Conservation (phyloP, 31 red algal species). For the Endocladia muricata region DNA sequence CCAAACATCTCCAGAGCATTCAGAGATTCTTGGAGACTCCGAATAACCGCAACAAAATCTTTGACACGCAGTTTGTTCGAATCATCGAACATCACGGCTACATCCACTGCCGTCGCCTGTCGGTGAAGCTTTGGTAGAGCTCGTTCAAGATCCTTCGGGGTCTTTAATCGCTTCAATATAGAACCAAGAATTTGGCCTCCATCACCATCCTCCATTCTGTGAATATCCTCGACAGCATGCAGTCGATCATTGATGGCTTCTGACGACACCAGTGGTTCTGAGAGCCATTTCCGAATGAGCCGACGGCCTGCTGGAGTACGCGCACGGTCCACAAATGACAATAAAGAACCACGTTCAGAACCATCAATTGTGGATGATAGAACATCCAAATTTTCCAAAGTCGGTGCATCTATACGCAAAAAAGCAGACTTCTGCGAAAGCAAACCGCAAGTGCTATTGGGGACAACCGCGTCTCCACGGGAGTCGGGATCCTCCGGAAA, state of each 20-base stretch:
- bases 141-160: conserved; percentile 81
- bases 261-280: conserved; percentile 57
- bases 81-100: conserved; percentile 95
- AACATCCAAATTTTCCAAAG: conserved; percentile 80
- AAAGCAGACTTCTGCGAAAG: not conserved
- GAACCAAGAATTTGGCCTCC: conserved; percentile 16
- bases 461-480: not conserved
- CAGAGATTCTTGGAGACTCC: conserved; percentile 55
- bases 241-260: conserved; percentile 72
- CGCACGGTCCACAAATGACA: conserved; percentile 78
- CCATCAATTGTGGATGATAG: conserved; percentile 39
- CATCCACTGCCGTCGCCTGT: conserved; percentile 47
- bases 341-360: conserved; percentile 56
- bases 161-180: conserved; percentile 37
- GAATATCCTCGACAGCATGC: conserved; percentile 78
- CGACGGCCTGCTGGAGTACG: conserved; percentile 75
- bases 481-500: conserved; percentile 20
- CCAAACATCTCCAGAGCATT: conserved; percentile 48
- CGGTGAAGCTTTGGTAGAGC: conserved; percentile 70
- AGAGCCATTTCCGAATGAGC: conserved; percentile 77
- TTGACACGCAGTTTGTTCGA: conserved; percentile 79
- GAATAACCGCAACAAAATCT: conserved; percentile 75
- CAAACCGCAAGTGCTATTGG: not conserved
- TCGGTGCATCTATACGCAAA: conserved; percentile 75
- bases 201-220: conserved; percentile 31